Conservation (phyloP, 805 yeast species). For the Candida pini region DNA sequence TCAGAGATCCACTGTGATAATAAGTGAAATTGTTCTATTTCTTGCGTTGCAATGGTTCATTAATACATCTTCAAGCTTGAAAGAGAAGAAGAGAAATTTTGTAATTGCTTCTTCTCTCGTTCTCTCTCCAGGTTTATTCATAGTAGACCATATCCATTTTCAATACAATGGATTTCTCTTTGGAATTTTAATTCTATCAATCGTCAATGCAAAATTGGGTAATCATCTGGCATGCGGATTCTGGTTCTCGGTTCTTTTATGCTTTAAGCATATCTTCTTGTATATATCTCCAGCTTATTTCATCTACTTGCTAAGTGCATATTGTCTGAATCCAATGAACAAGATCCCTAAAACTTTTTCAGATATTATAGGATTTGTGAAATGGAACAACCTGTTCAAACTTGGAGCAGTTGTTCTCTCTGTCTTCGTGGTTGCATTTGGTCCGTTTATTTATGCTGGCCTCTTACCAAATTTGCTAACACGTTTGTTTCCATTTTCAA, state of each 20-base stretch:
- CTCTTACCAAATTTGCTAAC: constrained; percentile 59
- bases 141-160: constrained; percentile 94
- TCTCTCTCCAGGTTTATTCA: constrained; percentile 82
- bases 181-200: constrained; percentile 70
- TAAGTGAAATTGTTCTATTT: constrained; percentile 68
- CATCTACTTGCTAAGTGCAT: constrained; percentile 66
- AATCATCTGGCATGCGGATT: constrained; percentile 56
- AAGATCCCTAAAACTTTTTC: constrained; percentile 19
- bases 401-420: constrained; percentile 58
- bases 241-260: constrained; percentile 69
- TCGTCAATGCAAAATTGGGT: constrained; percentile 61
- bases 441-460: constrained; percentile 62
- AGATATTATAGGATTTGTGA: constrained; percentile 22
- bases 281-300: constrained; percentile 94
- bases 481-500: constrained; percentile 85
- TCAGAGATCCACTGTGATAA: constrained; percentile 77
- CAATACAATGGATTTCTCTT: constrained; percentile 95
- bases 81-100: constrained; percentile 46
- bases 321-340: constrained; percentile 45
- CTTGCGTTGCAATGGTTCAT: constrained; percentile 68
- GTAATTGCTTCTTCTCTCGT: constrained; percentile 79
- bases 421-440: constrained; percentile 66
- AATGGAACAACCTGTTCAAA: constrained; percentile 55
- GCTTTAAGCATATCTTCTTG: constrained; percentile 91
- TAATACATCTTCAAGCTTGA: constrained; percentile 34